Conservation (phyloP, 768 basidiomycete species). For the Naematelia encephala region DNA sequence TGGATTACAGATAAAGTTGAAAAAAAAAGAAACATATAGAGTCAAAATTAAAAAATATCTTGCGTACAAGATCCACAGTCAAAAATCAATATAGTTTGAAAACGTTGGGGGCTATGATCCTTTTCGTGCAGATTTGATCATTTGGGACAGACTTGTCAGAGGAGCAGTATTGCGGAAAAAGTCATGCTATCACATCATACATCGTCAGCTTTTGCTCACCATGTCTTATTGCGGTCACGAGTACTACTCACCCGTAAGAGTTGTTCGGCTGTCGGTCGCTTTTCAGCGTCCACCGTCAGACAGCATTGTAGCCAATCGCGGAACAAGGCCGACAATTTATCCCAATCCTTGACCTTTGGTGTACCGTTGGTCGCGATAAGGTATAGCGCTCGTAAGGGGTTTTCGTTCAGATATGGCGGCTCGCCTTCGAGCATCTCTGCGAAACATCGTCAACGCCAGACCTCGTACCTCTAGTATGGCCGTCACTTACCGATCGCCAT, state of each 20-base stretch:
- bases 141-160: conserved; percentile 31
- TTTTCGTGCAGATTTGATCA: conserved; percentile 39
- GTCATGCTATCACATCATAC: too few species aligned
- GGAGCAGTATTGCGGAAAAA: conserved; percentile 41
- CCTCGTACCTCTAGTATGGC: background rate
- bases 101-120: background rate
- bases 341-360: conserved; percentile 90
- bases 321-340: conserved; percentile 70
- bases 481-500: conserved; percentile 72
- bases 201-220: too few species aligned
- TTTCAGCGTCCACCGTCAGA: conserved; percentile 91
- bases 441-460: conserved; percentile 1
- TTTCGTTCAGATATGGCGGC: conserved; percentile 92
- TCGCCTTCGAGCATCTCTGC: conserved; percentile 94
- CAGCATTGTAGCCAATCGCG: conserved; percentile 83
- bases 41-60: background rate
- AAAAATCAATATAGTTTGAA: background rate
- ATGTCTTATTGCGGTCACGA: background rate
- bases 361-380: conserved; percentile 97
- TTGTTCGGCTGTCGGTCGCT: conserved; percentile 78
- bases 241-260: conserved; percentile 63
- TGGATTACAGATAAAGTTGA: background rate
- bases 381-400: conserved; percentile 89
- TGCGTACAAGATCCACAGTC: background rate
- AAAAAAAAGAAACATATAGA: background rate